Evolutionary conservation across 106 monocot species (phyloP), one percentile per base, ranked within the genome.

Genomic region (Acanthochlamys bracteata): DNA sequence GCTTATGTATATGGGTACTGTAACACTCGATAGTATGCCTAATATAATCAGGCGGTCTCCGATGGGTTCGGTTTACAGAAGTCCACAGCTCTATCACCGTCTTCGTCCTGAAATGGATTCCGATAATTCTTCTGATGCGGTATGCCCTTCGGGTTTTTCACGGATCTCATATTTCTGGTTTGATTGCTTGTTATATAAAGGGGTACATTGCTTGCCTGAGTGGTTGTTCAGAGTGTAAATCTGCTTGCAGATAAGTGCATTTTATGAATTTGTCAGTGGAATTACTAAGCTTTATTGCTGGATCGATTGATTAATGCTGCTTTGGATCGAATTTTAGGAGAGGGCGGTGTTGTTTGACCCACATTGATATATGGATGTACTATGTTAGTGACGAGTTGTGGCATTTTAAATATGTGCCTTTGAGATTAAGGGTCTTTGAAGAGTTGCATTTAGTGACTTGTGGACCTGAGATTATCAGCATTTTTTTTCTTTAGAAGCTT

Each of bases 1-100:
- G 86, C 70, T 93, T 52, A 26, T 93, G 21, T 93, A 86, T 61
- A 85, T 93, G 93, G 93, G 89, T 22, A 83, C 89, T 20, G 86
- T 93, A 11, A 77, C 89, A 14, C 78, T 93, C 33, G 93, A 93
- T 25, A 77, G 79, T 53, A 79, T 89, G 25, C 89, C 89, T 0
- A 72, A 56, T 57, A 86, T 86, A 63, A 86, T 93, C 69, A 71
- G 70, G 20, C 59, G 83, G 39, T 72, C 81, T 16, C 71, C 80
- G 4, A 74, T 79, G 7, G 86, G 93, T 8, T 89, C 93, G 23
- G 74, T 93, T 2, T 93, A 89, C 58, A 60, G 83, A 67, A 93
- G 93, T 65, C 93, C 93, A 20, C 78, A 82, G 79, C 77, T 93
- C 16, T 93, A 89, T 70, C 56, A 70, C 58, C 66, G 83, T 63